phyloP scores from a whole-genome alignment of 2,329 filamentous ascomycete species.

The Talaromyces sp. region DNA sequence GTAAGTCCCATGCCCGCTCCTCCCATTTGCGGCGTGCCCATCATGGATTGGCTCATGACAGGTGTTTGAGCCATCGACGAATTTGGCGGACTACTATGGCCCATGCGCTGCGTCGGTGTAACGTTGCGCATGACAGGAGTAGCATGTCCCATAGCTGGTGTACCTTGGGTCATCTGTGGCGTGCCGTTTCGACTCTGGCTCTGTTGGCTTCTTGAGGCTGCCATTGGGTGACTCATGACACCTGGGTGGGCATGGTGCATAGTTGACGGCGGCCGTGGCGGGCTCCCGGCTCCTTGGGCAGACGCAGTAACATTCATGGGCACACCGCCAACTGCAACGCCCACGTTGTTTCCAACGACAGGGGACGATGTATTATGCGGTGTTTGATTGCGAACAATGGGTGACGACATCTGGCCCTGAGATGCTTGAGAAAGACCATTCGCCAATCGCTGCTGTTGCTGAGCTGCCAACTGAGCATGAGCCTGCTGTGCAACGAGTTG shows the following conservation, averaged over 20 bases:
- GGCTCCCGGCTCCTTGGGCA: conserved; percentile 43
- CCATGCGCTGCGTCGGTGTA: conserved; percentile 44
- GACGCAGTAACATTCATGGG: conserved; percentile 44
- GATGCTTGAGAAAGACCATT: conserved; percentile 29
- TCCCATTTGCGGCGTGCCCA: conserved; percentile 35
- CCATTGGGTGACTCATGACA: conserved; percentile 43
- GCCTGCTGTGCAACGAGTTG: conserved; percentile 43
- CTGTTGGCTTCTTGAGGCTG: conserved; percentile 41
- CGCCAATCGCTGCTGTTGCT: conserved; percentile 49
- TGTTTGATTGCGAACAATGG: conserved; percentile 44
- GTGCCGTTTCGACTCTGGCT: conserved; percentile 45
- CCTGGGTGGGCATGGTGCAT: conserved; percentile 45
- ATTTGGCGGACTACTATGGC: conserved; percentile 41
- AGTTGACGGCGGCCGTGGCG: conserved; percentile 41
- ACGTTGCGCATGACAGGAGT: conserved; percentile 46
- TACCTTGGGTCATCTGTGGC: conserved; percentile 44
- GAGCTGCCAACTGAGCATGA: conserved; percentile 36
- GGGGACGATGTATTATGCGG: conserved; percentile 44
- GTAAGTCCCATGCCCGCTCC: conserved; percentile 32
- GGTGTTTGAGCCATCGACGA: conserved; percentile 41
- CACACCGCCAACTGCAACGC: conserved; percentile 31
- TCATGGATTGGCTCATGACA: conserved; percentile 41
- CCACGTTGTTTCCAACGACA: conserved; percentile 35
- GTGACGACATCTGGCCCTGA: conserved; percentile 44
- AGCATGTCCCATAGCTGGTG: conserved; percentile 42